Base-by-base conservation (phyloP, 2,329 filamentous ascomycete species). In the Cytospora paraplurivora region DNA sequence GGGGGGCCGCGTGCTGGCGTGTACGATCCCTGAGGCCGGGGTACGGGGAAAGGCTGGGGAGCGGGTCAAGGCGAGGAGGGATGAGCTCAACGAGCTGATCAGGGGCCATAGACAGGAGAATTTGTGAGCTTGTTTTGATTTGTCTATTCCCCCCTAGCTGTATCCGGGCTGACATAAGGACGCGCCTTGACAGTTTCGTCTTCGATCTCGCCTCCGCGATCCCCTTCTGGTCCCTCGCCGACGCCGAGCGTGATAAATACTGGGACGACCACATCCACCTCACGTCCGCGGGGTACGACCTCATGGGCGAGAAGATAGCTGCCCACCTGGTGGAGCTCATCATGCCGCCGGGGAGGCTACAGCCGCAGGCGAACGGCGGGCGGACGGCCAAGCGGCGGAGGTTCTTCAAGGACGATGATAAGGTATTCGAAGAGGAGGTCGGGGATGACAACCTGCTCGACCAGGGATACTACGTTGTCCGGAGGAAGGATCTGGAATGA, bases 231-330 rank as follows among this genome's bases (percentile, higher is more conserved):
- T 70, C 72, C 17, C 79, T 88, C 69, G 70, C 77, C 1, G 72
- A 78, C 8, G 70, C 76, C 0, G 79, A 84, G 62, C 77, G 79
- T 27, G 66, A 76, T 1, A 75, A 74, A 62, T 83, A 85, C 69
- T 89, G 86, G 85, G 80, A 86, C 67, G 87, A 90, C 73, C 80
- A 79, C 19, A 67, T 89, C 27, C 87, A 90, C 74, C 77, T 88
- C 11, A 83, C 81, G 0, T 72, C 76, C 0, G 78, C 76, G 7
- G 87, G 87, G 8, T 89, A 90, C 75, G 80, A 88, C 70, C 76
- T 84, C 69, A 85, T 90, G 78, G 87, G 87, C 1, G 76, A 80
- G 47, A 77, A 82, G 62, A 77, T 89, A 56, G 86, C 81, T 54
- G 77, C 81, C 32, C 78, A 75, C 35, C 72, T 89, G 11, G 75